Evolutionary conservation across 768 basidiomycete genomes (phyloP).

Genomic region (Kondoa malvinella): DNA sequence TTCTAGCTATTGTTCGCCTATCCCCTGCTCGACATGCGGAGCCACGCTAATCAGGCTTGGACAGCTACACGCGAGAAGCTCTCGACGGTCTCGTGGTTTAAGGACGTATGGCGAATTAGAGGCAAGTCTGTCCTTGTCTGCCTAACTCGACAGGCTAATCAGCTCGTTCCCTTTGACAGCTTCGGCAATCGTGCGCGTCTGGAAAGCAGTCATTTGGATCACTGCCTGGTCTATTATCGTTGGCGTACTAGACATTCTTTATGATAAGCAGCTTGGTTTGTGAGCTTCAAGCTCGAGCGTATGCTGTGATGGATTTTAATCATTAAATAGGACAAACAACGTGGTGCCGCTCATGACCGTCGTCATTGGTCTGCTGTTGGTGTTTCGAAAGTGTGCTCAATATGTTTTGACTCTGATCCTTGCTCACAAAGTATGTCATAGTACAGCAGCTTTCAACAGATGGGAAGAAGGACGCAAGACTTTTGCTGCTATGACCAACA

Average conservation of each 20-base stretch:
- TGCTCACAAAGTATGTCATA: not conserved
- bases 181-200: constrained; percentile 6
- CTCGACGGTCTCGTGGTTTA: constrained; percentile 13
- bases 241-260: constrained; percentile 6
- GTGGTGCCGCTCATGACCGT: too few relatives aligned
- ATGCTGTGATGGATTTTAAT: too few relatives aligned
- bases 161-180: not conserved
- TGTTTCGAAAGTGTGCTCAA: constrained; percentile 8
- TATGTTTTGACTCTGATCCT: not conserved
- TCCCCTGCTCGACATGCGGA: not conserved
- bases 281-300: too few relatives aligned
- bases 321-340: too few relatives aligned
- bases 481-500: constrained; percentile 13
- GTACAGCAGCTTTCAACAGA: constrained; percentile 5
- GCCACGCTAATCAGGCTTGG: not conserved
- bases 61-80: constrained; percentile 3
- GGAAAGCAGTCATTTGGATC: constrained; percentile 1
- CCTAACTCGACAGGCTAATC: not conserved
- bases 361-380: constrained; percentile 8
- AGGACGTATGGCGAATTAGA: constrained; percentile 12
- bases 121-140: not conserved
- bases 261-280: constrained; percentile 8
- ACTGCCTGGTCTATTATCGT: constrained; percentile 7
- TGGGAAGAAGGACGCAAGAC: constrained; percentile 14
- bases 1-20: not conserved